phyloP scores from a whole-genome alignment of 352 stramenopile genomes.

The Stramenopiles sp. region DNA sequence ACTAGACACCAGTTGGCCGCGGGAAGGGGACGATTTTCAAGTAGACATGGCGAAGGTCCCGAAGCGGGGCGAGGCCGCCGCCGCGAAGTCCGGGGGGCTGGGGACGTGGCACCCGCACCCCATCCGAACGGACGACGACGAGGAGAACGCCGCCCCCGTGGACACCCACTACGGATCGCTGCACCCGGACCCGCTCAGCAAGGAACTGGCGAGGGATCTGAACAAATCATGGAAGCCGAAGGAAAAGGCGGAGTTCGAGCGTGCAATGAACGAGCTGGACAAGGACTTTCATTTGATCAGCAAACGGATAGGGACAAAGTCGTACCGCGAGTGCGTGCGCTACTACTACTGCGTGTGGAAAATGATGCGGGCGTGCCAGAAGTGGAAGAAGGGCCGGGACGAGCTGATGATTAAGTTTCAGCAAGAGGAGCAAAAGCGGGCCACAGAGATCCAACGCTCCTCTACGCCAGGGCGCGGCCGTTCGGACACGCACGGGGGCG shows the following conservation, averaged over 20 bases:
- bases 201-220: not conserved
- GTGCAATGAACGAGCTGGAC: not conserved
- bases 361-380: not conserved
- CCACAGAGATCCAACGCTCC: not conserved
- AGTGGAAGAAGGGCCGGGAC: not conserved
- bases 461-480: not conserved
- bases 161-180: not conserved
- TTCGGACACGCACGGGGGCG: not conserved
- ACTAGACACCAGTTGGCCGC: not conserved
- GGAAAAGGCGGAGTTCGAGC: not conserved
- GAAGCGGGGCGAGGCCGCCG: not conserved
- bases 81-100: not conserved
- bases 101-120: not conserved
- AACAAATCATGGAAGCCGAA: not conserved
- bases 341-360: not conserved
- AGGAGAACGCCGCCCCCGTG: not conserved
- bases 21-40: not conserved
- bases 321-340: not conserved
- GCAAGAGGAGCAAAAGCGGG: not conserved
- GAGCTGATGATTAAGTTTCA: not conserved
- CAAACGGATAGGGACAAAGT: not conserved
- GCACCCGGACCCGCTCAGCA: not conserved
- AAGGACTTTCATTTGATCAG: constrained; percentile 6
- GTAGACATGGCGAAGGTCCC: not conserved
- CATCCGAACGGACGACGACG: not conserved